Base-by-base conservation (phyloP, 305 asterid species). In the Solanum hybrid region DNA sequence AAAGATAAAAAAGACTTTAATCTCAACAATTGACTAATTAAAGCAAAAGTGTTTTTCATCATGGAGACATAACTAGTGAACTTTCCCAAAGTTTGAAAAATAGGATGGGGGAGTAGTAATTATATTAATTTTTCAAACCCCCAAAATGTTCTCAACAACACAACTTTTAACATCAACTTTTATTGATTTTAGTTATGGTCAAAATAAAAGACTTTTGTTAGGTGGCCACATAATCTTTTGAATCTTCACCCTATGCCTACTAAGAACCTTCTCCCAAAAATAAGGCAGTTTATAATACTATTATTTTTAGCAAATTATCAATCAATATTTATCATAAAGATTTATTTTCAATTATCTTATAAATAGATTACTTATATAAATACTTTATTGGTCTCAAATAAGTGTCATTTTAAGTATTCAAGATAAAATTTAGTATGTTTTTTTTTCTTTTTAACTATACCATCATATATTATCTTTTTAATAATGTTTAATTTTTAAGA, bases 221-320 rank as follows among this genome's bases (percentile, higher is more conserved):
- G 96, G 93, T 93, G 93, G 94, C 91, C 93, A 88, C 80, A 85
- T 86, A 39, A 90, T 86, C 87, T 92, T 91, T 90, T 92, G 87
- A 81, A 76, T 83, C 73, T 90, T 88, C 91, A 65, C 45, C 79
- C 75, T 75, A 51, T 39, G 91, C 91, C 90, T 87, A 83, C 92
- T 87, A 20, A 17, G 89, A 87, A 89, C 88, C 79, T 83, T 79
- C 90, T 70, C 15, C 31, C 3, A 1, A 70, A 70, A 70, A 24
- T n/a, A 65, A 65, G 27, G 26, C 26, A 70, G 6, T n/a, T n/a
- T 68, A n/a, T 51, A 51, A 57, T 17, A 57, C 1, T 57, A 45
- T 61, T 61, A 7, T 61, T 17, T 61, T 61, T 20, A 61, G 72
- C 72, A 22, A 61, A 61, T 61, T 61, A 61, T 51, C 68, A 14